Evolutionary conservation across 208 protist species (phyloP).

Genomic region (Trypanosoma brucei): DNA sequence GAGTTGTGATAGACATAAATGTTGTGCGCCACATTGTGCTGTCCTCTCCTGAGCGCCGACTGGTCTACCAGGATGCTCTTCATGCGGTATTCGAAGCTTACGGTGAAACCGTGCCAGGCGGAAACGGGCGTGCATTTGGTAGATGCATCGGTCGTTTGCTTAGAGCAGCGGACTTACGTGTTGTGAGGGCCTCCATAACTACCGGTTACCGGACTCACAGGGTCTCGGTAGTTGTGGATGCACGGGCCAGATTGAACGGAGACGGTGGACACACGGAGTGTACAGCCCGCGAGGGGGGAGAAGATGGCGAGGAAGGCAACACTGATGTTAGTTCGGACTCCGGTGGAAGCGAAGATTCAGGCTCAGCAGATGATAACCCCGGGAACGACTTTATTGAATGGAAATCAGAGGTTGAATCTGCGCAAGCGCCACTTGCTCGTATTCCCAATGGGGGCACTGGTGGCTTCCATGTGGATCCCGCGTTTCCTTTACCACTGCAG

Average conservation of each 20-base stretch:
- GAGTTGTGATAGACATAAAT: conserved; percentile 44
- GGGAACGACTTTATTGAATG: not conserved
- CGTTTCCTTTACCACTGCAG: conserved; percentile 48
- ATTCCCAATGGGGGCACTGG: conserved; percentile 7
- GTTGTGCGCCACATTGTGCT: conserved; percentile 42
- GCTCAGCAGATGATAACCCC: not conserved
- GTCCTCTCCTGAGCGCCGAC: conserved; percentile 48
- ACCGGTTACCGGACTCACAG: conserved; percentile 19
- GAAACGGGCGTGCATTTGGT: conserved; percentile 21
- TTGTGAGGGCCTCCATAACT: conserved; percentile 29
- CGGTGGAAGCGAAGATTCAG: conserved; percentile 3
- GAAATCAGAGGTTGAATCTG: not conserved
- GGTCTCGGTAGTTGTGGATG: conserved; percentile 45
- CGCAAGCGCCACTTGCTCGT: not conserved
- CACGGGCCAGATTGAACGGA: not conserved
- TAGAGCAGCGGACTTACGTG: conserved; percentile 36
- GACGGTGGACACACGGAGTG: conserved; percentile 25
- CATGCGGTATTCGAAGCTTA: conserved; percentile 58
- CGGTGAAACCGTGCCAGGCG: conserved; percentile 12
- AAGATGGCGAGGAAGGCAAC: conserved; percentile 1
- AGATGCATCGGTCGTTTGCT: conserved; percentile 29
- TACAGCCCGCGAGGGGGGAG: not conserved
- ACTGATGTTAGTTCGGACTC: conserved; percentile 10
- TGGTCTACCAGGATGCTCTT: conserved; percentile 65
- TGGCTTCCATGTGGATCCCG: conserved; percentile 31